Conservation (phyloP, 352 stramenopile species). For the Phytophthora multivora region DNA sequence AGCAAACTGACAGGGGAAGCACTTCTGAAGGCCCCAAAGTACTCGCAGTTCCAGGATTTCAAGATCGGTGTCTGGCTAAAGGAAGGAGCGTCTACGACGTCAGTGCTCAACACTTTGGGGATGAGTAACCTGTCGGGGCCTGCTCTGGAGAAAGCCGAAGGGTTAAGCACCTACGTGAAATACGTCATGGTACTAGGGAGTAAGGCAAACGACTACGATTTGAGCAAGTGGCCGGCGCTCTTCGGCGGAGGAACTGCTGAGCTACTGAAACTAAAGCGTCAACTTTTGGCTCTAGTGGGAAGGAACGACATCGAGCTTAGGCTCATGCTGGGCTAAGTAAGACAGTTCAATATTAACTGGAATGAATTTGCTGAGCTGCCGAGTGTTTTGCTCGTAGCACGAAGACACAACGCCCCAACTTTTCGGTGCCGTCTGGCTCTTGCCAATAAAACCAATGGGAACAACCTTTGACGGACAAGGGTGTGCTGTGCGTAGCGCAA, state of each 20-base stretch:
- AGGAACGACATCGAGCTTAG: too few relatives aligned
- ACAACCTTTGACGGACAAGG: too few relatives aligned
- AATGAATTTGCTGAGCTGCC: too few relatives aligned
- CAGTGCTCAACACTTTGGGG: too few relatives aligned
- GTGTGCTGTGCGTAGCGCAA: too few relatives aligned
- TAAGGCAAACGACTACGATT: background rate
- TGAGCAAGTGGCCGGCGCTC: background rate
- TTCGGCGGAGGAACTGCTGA: background rate
- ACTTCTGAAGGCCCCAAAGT: background rate
- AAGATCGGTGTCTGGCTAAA: background rate
- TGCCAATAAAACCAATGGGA: too few relatives aligned
- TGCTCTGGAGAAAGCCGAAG: background rate
- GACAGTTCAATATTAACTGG: too few relatives aligned
- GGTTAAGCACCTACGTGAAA: background rate
- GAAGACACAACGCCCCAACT: too few relatives aligned
- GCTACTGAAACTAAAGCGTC: too few relatives aligned
- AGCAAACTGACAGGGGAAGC: background rate
- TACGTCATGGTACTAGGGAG: background rate
- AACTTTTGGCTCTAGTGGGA: too few relatives aligned
- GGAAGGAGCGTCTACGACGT: background rate
- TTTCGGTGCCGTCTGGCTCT: too few relatives aligned
- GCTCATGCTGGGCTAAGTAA: background rate
- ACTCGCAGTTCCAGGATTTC: background rate
- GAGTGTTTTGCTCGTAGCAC: too few relatives aligned
- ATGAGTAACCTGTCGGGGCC: background rate